These are phyloP conservation scores for Silene conica DNA, from an alignment of 148 eudicot species.

Conservation along the genomic window DNA sequence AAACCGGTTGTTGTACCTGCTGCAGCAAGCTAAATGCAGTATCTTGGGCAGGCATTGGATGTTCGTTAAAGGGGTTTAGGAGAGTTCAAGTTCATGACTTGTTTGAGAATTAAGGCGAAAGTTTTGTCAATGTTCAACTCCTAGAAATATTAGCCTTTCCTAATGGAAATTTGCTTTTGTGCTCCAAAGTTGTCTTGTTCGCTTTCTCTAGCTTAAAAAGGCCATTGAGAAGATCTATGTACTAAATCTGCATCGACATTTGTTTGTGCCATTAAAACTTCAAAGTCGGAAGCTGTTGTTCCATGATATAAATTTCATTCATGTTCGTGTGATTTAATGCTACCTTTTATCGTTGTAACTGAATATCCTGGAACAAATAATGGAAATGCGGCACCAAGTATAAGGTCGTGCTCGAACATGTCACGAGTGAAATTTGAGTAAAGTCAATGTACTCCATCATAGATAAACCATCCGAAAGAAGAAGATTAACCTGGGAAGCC, in stretches of 20 bases:
- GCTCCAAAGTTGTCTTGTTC: constrained; percentile 4
- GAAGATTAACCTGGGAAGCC: no score
- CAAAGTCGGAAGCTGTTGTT: background rate
- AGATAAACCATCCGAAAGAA: no score
- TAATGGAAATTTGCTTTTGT: constrained; percentile 16
- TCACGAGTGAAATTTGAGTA: no score
- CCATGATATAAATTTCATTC: no score
- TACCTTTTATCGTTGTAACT: no score
- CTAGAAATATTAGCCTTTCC: constrained; percentile 6
- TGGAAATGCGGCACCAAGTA: no score
- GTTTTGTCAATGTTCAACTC: constrained; percentile 2
- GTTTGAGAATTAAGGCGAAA: constrained; percentile 7
- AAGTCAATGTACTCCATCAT: no score
- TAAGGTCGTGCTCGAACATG: no score
- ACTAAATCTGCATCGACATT: background rate
- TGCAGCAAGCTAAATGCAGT: constrained; percentile 27
- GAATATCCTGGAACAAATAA: no score
- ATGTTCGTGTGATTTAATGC: no score
- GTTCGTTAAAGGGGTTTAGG: constrained; percentile 3
- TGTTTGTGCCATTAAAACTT: background rate
- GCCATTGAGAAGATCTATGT: background rate
- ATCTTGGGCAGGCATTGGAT: background rate
- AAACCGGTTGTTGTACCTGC: constrained; percentile 41
- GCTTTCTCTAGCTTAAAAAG: background rate
- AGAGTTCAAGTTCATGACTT: constrained; percentile 12